A percentile compares a stretch with the other conserved stretches of the same genome.
phyloP scores from a whole-genome alignment of 768 basidiomycete species.

The Tricholoma saponaceum region DNA sequence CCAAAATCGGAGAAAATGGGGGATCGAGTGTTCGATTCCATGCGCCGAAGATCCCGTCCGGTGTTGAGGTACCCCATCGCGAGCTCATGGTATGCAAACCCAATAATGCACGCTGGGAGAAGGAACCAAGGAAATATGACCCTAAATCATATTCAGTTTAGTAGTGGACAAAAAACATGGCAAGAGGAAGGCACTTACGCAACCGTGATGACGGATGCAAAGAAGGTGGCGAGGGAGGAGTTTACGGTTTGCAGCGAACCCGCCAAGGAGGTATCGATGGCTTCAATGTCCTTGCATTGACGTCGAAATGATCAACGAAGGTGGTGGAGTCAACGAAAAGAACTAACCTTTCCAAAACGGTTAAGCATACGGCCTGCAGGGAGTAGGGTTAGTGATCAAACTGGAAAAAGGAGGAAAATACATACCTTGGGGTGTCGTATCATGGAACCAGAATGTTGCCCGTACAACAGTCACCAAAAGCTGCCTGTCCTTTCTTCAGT shows the following conservation, averaged over 20 bases:
- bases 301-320: background rate
- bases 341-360: conserved; percentile 63
- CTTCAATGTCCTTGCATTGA: conserved; percentile 65
- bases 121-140: conserved; percentile 80
- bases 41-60: conserved; percentile 81
- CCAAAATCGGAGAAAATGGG: conserved; percentile 83
- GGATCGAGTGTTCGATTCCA: conserved; percentile 85
- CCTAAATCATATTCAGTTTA: conserved; percentile 24
- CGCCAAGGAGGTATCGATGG: conserved; percentile 72
- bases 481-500: conserved; percentile 31
- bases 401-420: background rate
- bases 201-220: conserved; percentile 69
- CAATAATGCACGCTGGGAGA: conserved; percentile 70
- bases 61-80: conserved; percentile 74
- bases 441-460: conserved; percentile 83
- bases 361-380: conserved; percentile 74
- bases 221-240: conserved; percentile 70
- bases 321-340: background rate
- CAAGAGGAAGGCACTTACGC: conserved; percentile 38
- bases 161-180: background rate
- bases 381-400: background rate
- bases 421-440: conserved; percentile 74
- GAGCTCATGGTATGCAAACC: conserved; percentile 64
- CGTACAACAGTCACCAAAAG: conserved; percentile 67
- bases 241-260: conserved; percentile 72